phyloP scores from a whole-genome alignment of 1,284 basidiomycete species.

The Macrocybe sp. region DNA sequence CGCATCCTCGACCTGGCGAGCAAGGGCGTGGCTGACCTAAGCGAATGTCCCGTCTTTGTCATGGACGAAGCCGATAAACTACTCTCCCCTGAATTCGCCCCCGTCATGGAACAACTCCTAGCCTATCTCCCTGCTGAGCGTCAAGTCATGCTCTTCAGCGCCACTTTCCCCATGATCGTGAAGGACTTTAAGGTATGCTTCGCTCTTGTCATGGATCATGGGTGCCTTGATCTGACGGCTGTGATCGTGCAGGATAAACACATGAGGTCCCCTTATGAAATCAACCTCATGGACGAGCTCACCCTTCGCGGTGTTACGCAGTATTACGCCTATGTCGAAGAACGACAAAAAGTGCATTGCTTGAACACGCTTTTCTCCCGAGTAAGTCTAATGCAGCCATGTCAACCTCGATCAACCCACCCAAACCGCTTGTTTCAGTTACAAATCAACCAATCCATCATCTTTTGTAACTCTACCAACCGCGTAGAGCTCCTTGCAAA shows the following conservation, averaged over 20 bases:
- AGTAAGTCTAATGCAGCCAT: conserved; percentile 35
- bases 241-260: conserved; percentile 78
- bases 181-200: conserved; percentile 91
- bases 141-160: conserved; percentile 99
- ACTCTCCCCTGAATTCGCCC: conserved; percentile 95
- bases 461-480: conserved; percentile 99
- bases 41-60: conserved; percentile 92
- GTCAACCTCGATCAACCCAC: neutral
- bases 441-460: conserved; percentile 99
- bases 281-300: conserved; percentile 99
- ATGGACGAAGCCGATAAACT: conserved; percentile 99
- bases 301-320: conserved; percentile 98
- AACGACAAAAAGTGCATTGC: conserved; percentile 99
- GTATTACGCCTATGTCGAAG: conserved; percentile 99
- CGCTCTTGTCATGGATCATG: neutral
- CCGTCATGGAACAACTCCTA: conserved; percentile 96
- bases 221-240: conserved; percentile 5
- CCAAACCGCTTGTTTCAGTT: conserved; percentile 47
- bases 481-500: conserved; percentile 98
- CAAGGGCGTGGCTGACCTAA: conserved; percentile 92
- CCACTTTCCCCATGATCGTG: conserved; percentile 98
- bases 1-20: conserved; percentile 94
- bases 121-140: conserved; percentile 81
- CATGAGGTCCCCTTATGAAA: conserved; percentile 95
- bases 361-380: conserved; percentile 96